phyloP scores from a whole-genome alignment of 1,284 basidiomycete genomes.

The Veloboletus limbatus region DNA sequence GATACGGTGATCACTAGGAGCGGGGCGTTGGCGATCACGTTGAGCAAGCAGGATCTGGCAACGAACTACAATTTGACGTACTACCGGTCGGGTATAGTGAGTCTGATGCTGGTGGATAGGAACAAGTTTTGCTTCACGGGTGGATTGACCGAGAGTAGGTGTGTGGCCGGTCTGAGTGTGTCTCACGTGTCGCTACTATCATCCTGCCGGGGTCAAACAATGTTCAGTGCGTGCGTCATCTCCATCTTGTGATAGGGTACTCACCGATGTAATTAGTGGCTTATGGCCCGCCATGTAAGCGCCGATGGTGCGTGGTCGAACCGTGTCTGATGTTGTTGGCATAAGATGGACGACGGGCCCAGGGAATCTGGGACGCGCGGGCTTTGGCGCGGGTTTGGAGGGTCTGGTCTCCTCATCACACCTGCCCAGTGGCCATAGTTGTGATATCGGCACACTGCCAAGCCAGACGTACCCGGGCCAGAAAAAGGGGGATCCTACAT shows the following conservation, averaged over 20 bases:
- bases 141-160: slow-evolving; percentile 61
- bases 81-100: slow-evolving; percentile 44
- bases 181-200: slow-evolving; percentile 35
- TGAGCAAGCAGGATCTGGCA: slow-evolving; percentile 36
- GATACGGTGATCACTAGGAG: slow-evolving; percentile 63
- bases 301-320: background rate
- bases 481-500: slow-evolving; percentile 42
- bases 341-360: slow-evolving; percentile 75
- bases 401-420: slow-evolving; percentile 35
- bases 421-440: slow-evolving; percentile 57
- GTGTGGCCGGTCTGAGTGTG: slow-evolving; percentile 34
- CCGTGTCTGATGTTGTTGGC: slow-evolving; percentile 2
- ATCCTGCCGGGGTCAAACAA: slow-evolving; percentile 58
- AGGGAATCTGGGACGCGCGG: slow-evolving; percentile 76
- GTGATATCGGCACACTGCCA: slow-evolving; percentile 81
- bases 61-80: slow-evolving; percentile 58
- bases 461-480: slow-evolving; percentile 70
- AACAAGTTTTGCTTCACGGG: slow-evolving; percentile 84
- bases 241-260: background rate
- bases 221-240: slow-evolving; percentile 37
- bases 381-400: slow-evolving; percentile 69
- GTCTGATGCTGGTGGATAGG: too few relatives aligned
- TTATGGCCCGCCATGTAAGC: slow-evolving; percentile 72
- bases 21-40: slow-evolving; percentile 62
- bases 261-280: slow-evolving; percentile 38